Base-by-base conservation (phyloP, 148 eudicot genomes). In the Gaultheria prostrata region DNA sequence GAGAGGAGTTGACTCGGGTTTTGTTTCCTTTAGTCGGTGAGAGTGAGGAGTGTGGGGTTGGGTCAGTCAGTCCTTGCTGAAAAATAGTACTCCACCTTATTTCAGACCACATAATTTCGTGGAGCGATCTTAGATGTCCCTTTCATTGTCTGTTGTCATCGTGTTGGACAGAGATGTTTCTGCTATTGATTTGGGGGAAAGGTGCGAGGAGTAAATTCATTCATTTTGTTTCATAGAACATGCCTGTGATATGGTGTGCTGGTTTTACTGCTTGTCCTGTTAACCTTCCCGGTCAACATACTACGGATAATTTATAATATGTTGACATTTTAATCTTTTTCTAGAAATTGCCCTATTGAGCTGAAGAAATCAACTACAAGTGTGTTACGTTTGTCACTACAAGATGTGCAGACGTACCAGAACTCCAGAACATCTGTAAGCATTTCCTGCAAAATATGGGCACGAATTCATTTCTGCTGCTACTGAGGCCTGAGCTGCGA, bases 321-420 rank as follows among this genome's bases (percentile, higher is more conserved):
- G 69, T 79, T 84, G 56, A 77, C 48, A 50, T 17, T 79, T 80
- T 70, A 77, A 48, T 49, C 26, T 85, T 51, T 84, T 21, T 79
- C 76, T 83, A 94, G 99, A 86, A 88, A 82, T 78, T 97, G 98
- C 65, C 99, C 99, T 46, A 88, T 91, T 88, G 99, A 97, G 99
- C 80, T 97, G 88, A 94, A 97, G 86, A 98, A 97, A 92, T 97
- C 98, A 84, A 80, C 94, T 87, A 65, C 98, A 46, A 92, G 98
- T 82, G 79, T 97, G n/a, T n/a, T 79, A 87, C 93, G 83, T 97
- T 94, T 92, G 99, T 97, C 76, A 87, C 98, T 79, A 98, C 98
- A 78, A 94, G 99, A 87, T 97, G 99, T 90, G 90, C 93, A 61
- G 99, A 97, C 78, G 90, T 97, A 84, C 90, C 93, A 70, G 99